Evolutionary conservation across 2,329 filamentous ascomycete genomes (phyloP).

Genomic region (Albifimbria verrucaria): DNA sequence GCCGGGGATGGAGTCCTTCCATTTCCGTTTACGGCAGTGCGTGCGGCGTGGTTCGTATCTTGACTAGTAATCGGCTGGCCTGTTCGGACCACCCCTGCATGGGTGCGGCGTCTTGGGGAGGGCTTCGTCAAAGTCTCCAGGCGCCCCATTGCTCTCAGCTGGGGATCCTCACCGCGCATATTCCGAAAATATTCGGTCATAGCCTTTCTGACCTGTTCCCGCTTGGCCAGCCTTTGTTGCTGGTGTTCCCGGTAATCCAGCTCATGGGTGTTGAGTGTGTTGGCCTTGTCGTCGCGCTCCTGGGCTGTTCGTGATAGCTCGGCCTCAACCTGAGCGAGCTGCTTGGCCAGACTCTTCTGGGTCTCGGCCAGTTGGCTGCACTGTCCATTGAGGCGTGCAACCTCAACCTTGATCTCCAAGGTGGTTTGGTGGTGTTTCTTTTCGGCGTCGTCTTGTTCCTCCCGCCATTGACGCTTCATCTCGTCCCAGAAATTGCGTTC

Average conservation of each 20-base stretch:
- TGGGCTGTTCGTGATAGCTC: conserved; percentile 29
- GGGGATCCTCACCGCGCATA: conserved; percentile 21
- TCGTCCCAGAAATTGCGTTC: conserved; percentile 31
- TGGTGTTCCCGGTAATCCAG: conserved; percentile 26
- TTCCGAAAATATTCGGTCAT: conserved; percentile 31
- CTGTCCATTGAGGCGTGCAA: conserved; percentile 23
- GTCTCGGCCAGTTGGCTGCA: conserved; percentile 23
- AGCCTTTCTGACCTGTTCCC: conserved; percentile 21
- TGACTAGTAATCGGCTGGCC: neutral
- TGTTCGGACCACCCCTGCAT: neutral
- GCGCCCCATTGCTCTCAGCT: conserved; percentile 3
- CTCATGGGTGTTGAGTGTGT: conserved; percentile 29
- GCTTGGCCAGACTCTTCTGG: conserved; percentile 22
- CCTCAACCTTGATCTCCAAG: conserved; percentile 23
- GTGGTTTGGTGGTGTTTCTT: conserved; percentile 20
- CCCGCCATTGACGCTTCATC: conserved; percentile 21
- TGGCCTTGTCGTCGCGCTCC: conserved; percentile 27
- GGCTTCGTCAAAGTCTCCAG: conserved; percentile 13
- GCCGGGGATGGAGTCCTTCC: conserved; percentile 2
- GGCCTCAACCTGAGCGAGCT: conserved; percentile 33
- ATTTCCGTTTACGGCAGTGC: neutral
- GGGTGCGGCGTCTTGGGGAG: neutral
- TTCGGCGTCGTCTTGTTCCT: conserved; percentile 18
- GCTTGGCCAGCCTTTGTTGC: conserved; percentile 22
- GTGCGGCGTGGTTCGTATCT: neutral